Conservation (phyloP, 2,329 filamentous ascomycete genomes). For the Blastomyces emzantsi region DNA sequence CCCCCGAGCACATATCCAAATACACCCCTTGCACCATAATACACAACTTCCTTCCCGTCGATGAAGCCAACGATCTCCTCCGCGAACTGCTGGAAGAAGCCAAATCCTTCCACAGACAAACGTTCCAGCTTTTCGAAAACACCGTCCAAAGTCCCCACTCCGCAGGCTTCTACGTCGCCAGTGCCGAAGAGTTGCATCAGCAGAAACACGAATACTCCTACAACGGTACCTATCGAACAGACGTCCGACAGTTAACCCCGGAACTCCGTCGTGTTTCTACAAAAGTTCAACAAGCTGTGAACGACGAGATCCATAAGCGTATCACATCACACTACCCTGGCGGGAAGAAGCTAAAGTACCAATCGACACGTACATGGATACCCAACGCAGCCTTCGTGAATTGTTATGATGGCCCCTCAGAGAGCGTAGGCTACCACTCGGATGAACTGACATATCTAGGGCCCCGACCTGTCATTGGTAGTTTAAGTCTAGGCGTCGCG, state of each 20-base stretch:
- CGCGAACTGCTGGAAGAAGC: conserved; percentile 67
- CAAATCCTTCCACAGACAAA: conserved; percentile 57
- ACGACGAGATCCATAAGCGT: conserved; percentile 62
- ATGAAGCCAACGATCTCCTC: conserved; percentile 65
- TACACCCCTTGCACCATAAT: conserved; percentile 88
- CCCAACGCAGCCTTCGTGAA: conserved; percentile 94
- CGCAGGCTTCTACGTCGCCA: conserved; percentile 72
- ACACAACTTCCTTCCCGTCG: conserved; percentile 72
- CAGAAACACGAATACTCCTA: conserved; percentile 79
- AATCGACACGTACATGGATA: conserved; percentile 63
- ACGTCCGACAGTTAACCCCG: conserved; percentile 67
- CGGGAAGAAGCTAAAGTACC: conserved; percentile 65
- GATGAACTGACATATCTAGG: conserved; percentile 92
- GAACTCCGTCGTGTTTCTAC: conserved; percentile 61
- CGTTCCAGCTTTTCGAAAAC: conserved; percentile 81
- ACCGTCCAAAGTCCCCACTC: conserved; percentile 81
- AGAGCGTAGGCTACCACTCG: conserved; percentile 85
- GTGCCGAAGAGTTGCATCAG: conserved; percentile 54
- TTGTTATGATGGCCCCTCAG: conserved; percentile 71
- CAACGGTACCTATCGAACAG: conserved; percentile 65
- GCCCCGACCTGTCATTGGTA: conserved; percentile 79
- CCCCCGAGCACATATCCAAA: conserved; percentile 67
- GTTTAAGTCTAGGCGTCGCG: conserved; percentile 82
- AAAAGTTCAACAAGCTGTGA: conserved; percentile 66
- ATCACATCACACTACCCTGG: conserved; percentile 59